phyloP scores from a whole-genome alignment of 495 filamentous ascomycete genomes.

The Lasiosphaeriaceae sp. region DNA sequence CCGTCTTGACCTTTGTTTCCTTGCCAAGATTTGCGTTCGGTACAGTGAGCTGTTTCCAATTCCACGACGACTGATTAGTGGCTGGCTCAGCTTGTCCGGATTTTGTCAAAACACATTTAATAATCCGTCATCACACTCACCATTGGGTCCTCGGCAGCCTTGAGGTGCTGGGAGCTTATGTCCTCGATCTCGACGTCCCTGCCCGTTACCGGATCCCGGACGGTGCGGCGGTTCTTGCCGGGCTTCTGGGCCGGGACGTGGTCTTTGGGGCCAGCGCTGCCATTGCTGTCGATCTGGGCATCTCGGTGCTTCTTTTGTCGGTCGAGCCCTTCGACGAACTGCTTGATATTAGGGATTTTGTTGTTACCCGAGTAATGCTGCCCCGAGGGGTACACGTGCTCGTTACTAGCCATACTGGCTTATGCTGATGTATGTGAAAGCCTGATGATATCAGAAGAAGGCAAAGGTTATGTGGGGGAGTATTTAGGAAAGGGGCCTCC shows the following conservation, averaged over 20 bases:
- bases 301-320: constrained; percentile 74
- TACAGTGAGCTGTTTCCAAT: constrained; percentile 74
- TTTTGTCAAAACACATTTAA: no score
- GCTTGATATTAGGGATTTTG: constrained; percentile 79
- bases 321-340: constrained; percentile 77
- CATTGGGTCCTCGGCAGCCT: constrained; percentile 63
- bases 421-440: not conserved
- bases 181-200: constrained; percentile 85
- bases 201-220: constrained; percentile 85
- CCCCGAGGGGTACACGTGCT: constrained; percentile 30
- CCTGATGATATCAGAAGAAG: no score
- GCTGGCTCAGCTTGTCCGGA: no score
- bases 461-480: no score
- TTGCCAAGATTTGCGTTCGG: constrained; percentile 85
- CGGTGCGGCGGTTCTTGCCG: constrained; percentile 54
- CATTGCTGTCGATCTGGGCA: constrained; percentile 52
- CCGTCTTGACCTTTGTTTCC: constrained; percentile 62
- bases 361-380: constrained; percentile 64
- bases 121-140: constrained; percentile 37
- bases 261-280: constrained; percentile 29
- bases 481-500: no score
- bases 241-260: constrained; percentile 41
- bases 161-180: constrained; percentile 64
- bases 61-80: constrained; percentile 11
- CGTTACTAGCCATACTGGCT: constrained; percentile 13